These are phyloP conservation scores for Bocquillonia castaneifolia DNA, from an alignment of 441 rosid genomes.

Conservation along the genomic window DNA sequence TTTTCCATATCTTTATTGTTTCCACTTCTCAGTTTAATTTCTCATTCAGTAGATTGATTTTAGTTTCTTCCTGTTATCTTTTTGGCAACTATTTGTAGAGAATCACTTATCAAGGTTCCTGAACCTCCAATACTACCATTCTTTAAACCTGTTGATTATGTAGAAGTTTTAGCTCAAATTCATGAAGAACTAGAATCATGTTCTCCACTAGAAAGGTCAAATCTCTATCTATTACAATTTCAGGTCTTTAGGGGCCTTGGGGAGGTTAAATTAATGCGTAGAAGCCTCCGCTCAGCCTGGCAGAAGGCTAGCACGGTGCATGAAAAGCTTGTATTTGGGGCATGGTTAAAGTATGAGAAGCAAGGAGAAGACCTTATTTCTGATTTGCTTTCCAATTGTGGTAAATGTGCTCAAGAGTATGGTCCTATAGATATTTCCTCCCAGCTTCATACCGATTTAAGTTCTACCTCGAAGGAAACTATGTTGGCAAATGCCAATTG, in stretches of 20 bases:
- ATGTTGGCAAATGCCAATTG: conserved; percentile 29
- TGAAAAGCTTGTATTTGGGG: conserved; percentile 83
- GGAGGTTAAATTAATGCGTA: conserved; percentile 74
- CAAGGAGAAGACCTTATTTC: conserved; percentile 82
- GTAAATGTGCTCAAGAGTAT: conserved; percentile 66
- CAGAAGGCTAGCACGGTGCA: conserved; percentile 71
- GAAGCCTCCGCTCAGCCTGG: conserved; percentile 93
- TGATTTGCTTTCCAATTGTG: conserved; percentile 77
- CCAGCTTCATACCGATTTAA: conserved; percentile 36
- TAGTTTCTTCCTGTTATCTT: conserved; percentile 22
- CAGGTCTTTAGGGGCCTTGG: conserved; percentile 94
- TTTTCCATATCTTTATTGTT: conserved; percentile 13
- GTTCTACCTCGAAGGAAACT: conserved; percentile 34
- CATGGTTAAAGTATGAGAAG: conserved; percentile 87
- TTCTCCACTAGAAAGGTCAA: conserved; percentile 53
- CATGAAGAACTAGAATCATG: conserved; percentile 96
- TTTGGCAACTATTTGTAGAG: conserved; percentile 50
- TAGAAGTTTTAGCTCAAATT: conserved; percentile 93
- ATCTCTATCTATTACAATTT: conserved; percentile 68
- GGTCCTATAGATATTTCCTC: conserved; percentile 65
- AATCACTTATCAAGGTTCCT: conserved; percentile 89
- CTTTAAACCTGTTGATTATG: conserved; percentile 84
- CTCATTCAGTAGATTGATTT: conserved; percentile 23
- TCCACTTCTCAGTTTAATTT: not conserved
- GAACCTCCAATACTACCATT: conserved; percentile 70